Evolutionary conservation across 768 basidiomycete genomes (phyloP).

Genomic region (Auriscalpium vulgare): DNA sequence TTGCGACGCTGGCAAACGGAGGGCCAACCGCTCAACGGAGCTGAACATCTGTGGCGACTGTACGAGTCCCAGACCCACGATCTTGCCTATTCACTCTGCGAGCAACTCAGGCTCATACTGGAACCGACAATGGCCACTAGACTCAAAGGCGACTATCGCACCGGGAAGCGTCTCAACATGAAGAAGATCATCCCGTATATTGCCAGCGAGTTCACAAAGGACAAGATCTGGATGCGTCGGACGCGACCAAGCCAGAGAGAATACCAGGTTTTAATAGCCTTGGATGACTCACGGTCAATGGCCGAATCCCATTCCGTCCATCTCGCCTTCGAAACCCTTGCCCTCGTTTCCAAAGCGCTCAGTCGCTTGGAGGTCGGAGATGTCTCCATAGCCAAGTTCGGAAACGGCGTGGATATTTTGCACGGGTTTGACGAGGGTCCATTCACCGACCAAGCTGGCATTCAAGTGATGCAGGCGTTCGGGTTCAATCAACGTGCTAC

Average conservation of each 20-base stretch:
- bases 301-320: conserved; percentile 87
- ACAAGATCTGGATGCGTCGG: conserved; percentile 96
- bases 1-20: conserved; percentile 54
- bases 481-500: conserved; percentile 85
- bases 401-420: conserved; percentile 78
- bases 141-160: conserved; percentile 93
- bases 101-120: conserved; percentile 92
- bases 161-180: conserved; percentile 97
- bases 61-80: conserved; percentile 90
- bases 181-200: conserved; percentile 98
- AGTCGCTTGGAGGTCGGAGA: conserved; percentile 94
- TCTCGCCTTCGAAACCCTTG: conserved; percentile 90
- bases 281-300: conserved; percentile 98
- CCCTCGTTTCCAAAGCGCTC: conserved; percentile 84
- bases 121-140: conserved; percentile 93
- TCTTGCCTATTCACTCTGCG: conserved; percentile 86
- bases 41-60: conserved; percentile 80
- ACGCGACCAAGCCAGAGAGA: conserved; percentile 91
- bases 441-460: conserved; percentile 74
- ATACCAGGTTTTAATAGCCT: conserved; percentile 89
- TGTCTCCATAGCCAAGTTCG: conserved; percentile 85
- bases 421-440: conserved; percentile 81
- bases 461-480: conserved; percentile 77
- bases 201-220: conserved; percentile 97
- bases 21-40: conserved; percentile 46